phyloP scores from a whole-genome alignment of 148 eudicot species.

The Tetragonia tetragonoides region DNA sequence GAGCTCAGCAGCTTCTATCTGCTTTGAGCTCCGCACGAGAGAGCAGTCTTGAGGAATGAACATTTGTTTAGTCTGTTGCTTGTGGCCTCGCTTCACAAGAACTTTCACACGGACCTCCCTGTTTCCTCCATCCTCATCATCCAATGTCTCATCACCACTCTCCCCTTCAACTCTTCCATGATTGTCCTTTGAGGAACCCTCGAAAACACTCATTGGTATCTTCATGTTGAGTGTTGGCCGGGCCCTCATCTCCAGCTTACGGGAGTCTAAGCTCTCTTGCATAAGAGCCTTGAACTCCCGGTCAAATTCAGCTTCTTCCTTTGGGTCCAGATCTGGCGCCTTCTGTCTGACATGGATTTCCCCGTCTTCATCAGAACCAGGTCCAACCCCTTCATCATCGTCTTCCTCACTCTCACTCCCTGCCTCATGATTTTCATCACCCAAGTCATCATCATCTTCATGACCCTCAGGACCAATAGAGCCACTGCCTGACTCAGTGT shows the following conservation, averaged over 20 bases:
- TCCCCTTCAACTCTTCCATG: conserved; percentile 73
- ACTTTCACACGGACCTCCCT: conserved; percentile 87
- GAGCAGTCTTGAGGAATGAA: conserved; percentile 86
- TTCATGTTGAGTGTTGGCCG: conserved; percentile 88
- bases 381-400: conserved; percentile 51
- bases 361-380: conserved; percentile 83
- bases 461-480: conserved; percentile 59
- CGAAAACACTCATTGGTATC: conserved; percentile 87
- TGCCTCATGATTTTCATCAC: conserved; percentile 68
- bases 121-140: conserved; percentile 72
- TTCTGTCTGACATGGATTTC: conserved; percentile 81
- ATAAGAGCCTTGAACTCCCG: conserved; percentile 84
- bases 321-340: conserved; percentile 54
- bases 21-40: conserved; percentile 85
- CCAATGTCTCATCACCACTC: conserved; percentile 79
- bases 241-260: conserved; percentile 73
- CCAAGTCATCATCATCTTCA: conserved; percentile 67
- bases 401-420: conserved; percentile 70
- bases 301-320: conserved; percentile 92
- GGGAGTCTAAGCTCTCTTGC: conserved; percentile 98
- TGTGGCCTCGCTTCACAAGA: conserved; percentile 89
- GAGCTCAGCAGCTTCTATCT: conserved; percentile 95
- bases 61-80: conserved; percentile 92
- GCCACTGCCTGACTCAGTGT: conserved; percentile 72
- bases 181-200: conserved; percentile 69